Conservation (phyloP, 2,329 filamentous ascomycete genomes). For the Coniosporium tulheliwenetii region DNA sequence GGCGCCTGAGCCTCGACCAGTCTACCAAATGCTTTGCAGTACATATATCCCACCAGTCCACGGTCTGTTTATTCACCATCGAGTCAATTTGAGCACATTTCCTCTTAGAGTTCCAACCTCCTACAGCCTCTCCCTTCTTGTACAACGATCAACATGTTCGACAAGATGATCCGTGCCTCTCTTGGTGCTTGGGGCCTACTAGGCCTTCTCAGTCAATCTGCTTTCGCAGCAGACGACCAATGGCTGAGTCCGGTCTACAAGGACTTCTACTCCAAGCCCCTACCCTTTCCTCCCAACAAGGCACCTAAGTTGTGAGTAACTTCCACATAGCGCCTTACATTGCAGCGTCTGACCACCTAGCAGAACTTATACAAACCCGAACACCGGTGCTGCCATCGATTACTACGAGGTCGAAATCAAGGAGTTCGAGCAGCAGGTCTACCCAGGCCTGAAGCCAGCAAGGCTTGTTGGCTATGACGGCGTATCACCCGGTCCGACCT, state of each 20-base stretch:
- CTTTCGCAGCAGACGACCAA: neutral
- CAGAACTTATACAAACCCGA: constrained; percentile 16
- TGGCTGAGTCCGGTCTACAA: constrained; percentile 7
- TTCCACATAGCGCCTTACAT: neutral
- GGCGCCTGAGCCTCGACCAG: too few species aligned
- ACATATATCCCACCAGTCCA: too few species aligned
- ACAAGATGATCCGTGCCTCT: too few species aligned
- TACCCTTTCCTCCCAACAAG: constrained; percentile 6
- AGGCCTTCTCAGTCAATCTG: too few species aligned
- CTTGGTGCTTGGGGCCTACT: too few species aligned
- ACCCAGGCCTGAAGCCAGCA: constrained; percentile 24
- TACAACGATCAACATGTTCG: too few species aligned
- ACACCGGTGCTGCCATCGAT: constrained; percentile 23
- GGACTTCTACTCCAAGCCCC: constrained; percentile 8
- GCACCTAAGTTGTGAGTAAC: neutral
- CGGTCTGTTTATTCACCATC: too few species aligned
- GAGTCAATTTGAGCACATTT: too few species aligned
- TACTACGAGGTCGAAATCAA: constrained; percentile 31
- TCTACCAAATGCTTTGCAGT: too few species aligned
- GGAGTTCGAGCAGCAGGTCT: constrained; percentile 24
- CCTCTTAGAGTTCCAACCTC: too few species aligned
- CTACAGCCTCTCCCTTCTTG: too few species aligned
- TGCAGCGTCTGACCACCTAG: neutral
- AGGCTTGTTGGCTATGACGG: constrained; percentile 37
- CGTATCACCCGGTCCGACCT: constrained; percentile 37